phyloP scores from a whole-genome alignment of 352 stramenopile genomes.

The Phytophthora idaei region DNA sequence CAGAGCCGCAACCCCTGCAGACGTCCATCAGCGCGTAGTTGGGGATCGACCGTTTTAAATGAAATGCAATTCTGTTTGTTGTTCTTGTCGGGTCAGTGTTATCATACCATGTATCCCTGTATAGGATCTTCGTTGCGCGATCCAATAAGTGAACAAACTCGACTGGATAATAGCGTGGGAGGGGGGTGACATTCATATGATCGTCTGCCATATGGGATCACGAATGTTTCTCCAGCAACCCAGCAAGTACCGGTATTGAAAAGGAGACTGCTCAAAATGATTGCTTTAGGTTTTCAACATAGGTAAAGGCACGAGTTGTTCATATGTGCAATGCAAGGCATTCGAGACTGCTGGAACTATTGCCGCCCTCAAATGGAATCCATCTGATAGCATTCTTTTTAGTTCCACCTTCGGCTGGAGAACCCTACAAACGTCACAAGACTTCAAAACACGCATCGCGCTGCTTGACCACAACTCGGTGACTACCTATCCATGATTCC shows the following conservation, averaged over 20 bases:
- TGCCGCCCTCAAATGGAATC: not conserved
- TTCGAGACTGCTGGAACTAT: not conserved
- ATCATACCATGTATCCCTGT: not conserved
- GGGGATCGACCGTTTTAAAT: too few species aligned
- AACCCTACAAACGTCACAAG: conserved; percentile 11
- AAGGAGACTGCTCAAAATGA: not conserved
- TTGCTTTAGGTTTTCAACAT: not conserved
- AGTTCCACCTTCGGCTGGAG: not conserved
- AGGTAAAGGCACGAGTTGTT: not conserved
- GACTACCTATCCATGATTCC: conserved; percentile 3
- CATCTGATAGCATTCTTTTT: not conserved
- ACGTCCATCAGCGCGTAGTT: too few species aligned
- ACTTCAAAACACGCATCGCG: not conserved
- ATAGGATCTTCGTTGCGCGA: too few species aligned
- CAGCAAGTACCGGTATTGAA: too few species aligned
- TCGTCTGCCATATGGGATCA: too few species aligned
- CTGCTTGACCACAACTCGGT: conserved; percentile 4
- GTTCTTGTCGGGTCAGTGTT: not conserved
- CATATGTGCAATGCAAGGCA: too few species aligned
- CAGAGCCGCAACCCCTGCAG: conserved; percentile 26
- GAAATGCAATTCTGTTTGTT: too few species aligned
- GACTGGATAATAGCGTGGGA: not conserved
- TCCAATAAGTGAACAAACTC: not conserved
- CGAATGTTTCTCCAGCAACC: too few species aligned
- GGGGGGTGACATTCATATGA: too few species aligned